phyloP scores from a whole-genome alignment of 768 basidiomycete genomes.

The Tubosaeta sp. region DNA sequence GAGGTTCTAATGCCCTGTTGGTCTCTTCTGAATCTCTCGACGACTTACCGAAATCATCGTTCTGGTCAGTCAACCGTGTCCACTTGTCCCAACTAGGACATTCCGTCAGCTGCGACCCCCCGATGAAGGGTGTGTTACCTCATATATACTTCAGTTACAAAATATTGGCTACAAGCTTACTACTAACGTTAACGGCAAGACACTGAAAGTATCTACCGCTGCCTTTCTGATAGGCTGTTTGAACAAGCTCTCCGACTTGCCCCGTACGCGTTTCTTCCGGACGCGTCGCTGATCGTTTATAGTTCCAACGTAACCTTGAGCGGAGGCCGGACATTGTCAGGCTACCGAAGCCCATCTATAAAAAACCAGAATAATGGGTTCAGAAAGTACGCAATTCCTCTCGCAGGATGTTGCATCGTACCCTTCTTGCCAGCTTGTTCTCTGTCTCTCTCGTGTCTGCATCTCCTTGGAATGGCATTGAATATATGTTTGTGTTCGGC shows the following conservation, averaged over 20 bases:
- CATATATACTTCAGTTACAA: too few species aligned
- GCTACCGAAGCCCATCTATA: slow-evolving; percentile 7
- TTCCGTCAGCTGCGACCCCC: slow-evolving; percentile 2
- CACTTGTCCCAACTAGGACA: not conserved
- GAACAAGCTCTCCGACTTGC: not conserved
- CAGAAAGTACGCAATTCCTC: not conserved
- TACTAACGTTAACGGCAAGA: not conserved
- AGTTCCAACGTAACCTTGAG: not conserved
- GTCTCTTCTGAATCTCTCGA: not conserved
- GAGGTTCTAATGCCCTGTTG: not conserved
- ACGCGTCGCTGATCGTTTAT: not conserved
- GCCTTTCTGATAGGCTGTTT: not conserved
- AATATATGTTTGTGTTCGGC: slow-evolving; percentile 58
- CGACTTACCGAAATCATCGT: slow-evolving; percentile 47
- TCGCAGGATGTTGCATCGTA: slow-evolving; percentile 10
- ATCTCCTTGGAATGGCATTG: slow-evolving; percentile 47
- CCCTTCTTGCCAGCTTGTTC: slow-evolving; percentile 4
- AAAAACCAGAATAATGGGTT: not conserved
- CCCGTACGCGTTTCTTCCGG: not conserved
- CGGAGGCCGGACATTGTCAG: not conserved
- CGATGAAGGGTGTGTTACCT: slow-evolving; percentile 3
- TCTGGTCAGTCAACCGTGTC: slow-evolving; percentile 2
- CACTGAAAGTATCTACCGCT: not conserved
- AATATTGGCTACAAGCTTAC: not conserved
- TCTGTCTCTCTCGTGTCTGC: slow-evolving; percentile 12